phyloP scores from a whole-genome alignment of 2,329 filamentous ascomycete species.

The Ophiostoma montium region DNA sequence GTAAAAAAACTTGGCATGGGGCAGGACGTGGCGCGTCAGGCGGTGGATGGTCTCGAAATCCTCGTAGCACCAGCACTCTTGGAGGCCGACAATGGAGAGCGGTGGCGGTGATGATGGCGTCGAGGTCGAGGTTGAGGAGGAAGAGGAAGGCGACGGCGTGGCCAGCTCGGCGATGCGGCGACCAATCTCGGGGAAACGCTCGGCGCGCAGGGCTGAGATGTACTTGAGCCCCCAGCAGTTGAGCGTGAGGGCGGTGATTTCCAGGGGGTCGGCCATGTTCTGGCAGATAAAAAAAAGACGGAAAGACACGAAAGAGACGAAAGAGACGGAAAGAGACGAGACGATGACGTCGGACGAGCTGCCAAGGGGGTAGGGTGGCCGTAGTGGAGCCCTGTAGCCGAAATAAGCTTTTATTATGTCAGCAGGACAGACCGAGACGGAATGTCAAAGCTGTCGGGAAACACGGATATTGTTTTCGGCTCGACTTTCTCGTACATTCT shows the following conservation, averaged over 20 bases:
- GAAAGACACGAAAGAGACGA: no score
- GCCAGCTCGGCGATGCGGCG: constrained; percentile 49
- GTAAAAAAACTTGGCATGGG: constrained; percentile 86
- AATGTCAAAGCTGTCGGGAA: no score
- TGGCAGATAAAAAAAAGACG: no score
- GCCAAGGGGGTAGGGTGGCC: no score
- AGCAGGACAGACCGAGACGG: no score
- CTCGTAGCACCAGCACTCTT: constrained; percentile 53
- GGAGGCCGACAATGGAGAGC: constrained; percentile 60
- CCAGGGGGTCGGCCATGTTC: constrained; percentile 13
- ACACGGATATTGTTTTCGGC: no score
- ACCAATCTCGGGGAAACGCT: constrained; percentile 73
- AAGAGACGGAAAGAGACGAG: no score
- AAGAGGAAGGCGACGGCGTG: constrained; percentile 20
- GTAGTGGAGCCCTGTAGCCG: no score
- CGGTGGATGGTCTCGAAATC: constrained; percentile 68
- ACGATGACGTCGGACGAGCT: no score
- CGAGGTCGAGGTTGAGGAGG: constrained; percentile 33
- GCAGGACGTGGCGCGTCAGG: constrained; percentile 58
- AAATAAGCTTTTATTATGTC: no score
- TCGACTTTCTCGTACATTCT: no score
- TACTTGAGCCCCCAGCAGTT: constrained; percentile 97
- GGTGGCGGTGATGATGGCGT: constrained; percentile 40
- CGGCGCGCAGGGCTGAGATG: constrained; percentile 62
- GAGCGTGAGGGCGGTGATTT: constrained; percentile 70